phyloP scores from a whole-genome alignment of 176 grass and related monocot species.

The Metroxylon sagu region DNA sequence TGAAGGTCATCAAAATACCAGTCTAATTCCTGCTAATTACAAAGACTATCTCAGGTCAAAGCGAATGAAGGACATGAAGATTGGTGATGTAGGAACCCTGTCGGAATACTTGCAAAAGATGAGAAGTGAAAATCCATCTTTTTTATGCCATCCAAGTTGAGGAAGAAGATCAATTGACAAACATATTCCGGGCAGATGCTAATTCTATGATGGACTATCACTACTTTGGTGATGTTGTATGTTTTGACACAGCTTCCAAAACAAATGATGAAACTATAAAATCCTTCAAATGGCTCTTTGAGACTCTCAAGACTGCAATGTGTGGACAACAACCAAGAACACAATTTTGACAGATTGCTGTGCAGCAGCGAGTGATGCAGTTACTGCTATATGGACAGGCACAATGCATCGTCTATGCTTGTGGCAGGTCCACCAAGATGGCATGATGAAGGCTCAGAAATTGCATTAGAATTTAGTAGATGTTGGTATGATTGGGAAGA shows the following conservation, averaged over 20 bases:
- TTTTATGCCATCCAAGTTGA: constrained; percentile 81
- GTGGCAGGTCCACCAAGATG: constrained; percentile 58
- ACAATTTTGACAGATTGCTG: constrained; percentile 57
- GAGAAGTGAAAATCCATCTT: constrained; percentile 70
- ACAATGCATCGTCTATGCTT: constrained; percentile 48
- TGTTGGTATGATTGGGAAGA: constrained; percentile 56
- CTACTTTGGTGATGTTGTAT: constrained; percentile 75
- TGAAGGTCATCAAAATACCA: constrained; percentile 37
- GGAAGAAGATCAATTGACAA: constrained; percentile 64
- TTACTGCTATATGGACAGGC: constrained; percentile 51
- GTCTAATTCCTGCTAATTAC: constrained; percentile 63
- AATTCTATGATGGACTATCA: constrained; percentile 66
- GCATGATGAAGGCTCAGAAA: constrained; percentile 34
- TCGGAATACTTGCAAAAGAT: constrained; percentile 74
- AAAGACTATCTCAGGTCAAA: constrained; percentile 70
- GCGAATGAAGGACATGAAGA: constrained; percentile 31
- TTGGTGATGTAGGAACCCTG: constrained; percentile 52
- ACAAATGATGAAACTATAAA: constrained; percentile 51
- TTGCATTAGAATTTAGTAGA: constrained; percentile 53
- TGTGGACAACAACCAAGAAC: constrained; percentile 69
- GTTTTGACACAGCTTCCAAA: constrained; percentile 66
- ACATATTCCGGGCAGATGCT: constrained; percentile 72
- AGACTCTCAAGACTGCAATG: constrained; percentile 68
- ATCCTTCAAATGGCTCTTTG: constrained; percentile 76
- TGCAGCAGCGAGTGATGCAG: constrained; percentile 36